Evolutionary conservation across 495 filamentous ascomycete species (phyloP), one percentile per base, ranked within the genome.

Genomic region (Penicillium maclennaniae): DNA sequence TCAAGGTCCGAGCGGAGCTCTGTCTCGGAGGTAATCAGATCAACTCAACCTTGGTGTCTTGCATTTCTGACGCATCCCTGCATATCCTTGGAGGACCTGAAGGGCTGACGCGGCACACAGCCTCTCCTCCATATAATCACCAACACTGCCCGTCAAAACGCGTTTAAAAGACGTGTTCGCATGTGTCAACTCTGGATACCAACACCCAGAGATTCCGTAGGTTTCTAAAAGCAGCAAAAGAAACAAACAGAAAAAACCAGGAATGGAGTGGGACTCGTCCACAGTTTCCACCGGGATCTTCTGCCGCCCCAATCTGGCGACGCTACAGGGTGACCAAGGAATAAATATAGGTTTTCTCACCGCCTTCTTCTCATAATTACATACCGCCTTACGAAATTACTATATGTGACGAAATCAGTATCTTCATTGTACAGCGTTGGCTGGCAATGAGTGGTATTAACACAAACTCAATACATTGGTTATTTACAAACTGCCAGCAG

Each of bases 281-380:
- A 51, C 31, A 44, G 51, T 54, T 55, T 25, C 55, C 58, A 55
- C 52, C 31, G 48, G 51, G 55, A 62, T 57, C 45, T 53, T 51
- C 47, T 45, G 50, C 43, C 36, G 25, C 34, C 6, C 15, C 37
- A 39, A 4, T 6, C 37, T 39, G 37, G 7, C 27, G 16, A n/a
- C n/a, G n/a, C n/a, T n/a, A n/a, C n/a, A n/a, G n/a, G n/a, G n/a
- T n/a, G n/a, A n/a, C n/a, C n/a, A n/a, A n/a, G n/a, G n/a, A n/a
- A n/a, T n/a, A n/a, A n/a, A n/a, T n/a, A n/a, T n/a, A n/a, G n/a
- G n/a, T n/a, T n/a, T n/a, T n/a, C n/a, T n/a, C n/a, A n/a, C n/a
- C n/a, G n/a, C n/a, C n/a, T n/a, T n/a, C n/a, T n/a, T n/a, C n/a
- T n/a, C n/a, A n/a, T n/a, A n/a, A n/a, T n/a, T n/a, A n/a, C n/a